phyloP scores from a whole-genome alignment of 2,329 filamentous ascomycete genomes.

The Alternaria arbusti region DNA sequence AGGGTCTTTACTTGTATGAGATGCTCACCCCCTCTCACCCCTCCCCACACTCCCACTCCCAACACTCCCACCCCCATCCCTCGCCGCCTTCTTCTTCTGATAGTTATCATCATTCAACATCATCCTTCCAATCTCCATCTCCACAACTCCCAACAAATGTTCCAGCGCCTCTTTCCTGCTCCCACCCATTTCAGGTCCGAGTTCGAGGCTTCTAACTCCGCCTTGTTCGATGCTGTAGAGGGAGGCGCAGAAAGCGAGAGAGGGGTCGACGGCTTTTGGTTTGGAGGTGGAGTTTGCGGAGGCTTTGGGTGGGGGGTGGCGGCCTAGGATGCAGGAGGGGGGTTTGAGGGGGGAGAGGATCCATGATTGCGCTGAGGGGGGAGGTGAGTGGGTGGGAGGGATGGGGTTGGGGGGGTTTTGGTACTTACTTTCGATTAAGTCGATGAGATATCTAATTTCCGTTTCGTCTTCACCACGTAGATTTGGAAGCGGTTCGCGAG shows the following conservation, averaged over 20 bases:
- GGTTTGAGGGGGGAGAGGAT: conserved; percentile 18
- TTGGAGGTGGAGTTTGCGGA: not conserved
- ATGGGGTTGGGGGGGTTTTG: not conserved
- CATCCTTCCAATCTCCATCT: conserved; percentile 16
- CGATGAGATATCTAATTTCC: conserved; percentile 16
- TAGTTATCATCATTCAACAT: conserved; percentile 3
- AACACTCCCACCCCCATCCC: not conserved
- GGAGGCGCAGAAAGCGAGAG: conserved; percentile 14
- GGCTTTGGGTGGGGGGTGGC: conserved; percentile 13
- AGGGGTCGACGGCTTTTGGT: not conserved
- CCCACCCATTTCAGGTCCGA: conserved; percentile 21
- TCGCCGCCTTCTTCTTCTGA: not conserved
- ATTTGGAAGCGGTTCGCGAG: conserved; percentile 11
- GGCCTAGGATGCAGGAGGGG: conserved; percentile 19
- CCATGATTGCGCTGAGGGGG: conserved; percentile 9
- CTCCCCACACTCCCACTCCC: not conserved
- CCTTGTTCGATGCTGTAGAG: conserved; percentile 23
- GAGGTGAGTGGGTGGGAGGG: not conserved
- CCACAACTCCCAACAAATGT: conserved; percentile 17
- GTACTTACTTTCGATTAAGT: conserved; percentile 24
- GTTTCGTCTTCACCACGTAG: conserved; percentile 29
- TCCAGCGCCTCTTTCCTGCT: conserved; percentile 19
- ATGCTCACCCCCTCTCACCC: not conserved
- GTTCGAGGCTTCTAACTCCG: conserved; percentile 16
- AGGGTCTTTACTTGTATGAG: too few species aligned